Conservation (phyloP, 2,329 filamentous ascomycete species). For the Microdochium trichocladiopsis region DNA sequence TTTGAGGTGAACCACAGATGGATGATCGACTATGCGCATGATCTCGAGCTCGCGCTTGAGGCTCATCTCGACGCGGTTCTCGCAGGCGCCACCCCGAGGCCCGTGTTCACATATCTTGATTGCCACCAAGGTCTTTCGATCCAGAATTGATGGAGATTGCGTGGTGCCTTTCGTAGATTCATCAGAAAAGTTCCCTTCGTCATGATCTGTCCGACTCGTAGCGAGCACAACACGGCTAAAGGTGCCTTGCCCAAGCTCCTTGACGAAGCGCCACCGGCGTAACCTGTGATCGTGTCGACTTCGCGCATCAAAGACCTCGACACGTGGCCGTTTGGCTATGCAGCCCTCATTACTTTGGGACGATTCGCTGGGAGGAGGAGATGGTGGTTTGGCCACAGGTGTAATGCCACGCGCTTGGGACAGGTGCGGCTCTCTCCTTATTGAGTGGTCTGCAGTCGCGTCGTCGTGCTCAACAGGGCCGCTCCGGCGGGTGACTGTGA, state of each 20-base stretch:
- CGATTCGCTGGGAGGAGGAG: conserved; percentile 75
- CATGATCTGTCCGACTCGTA: conserved; percentile 61
- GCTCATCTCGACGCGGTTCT: conserved; percentile 87
- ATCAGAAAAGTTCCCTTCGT: conserved; percentile 33
- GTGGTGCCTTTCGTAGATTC: conserved; percentile 24
- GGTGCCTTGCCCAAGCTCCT: conserved; percentile 81
- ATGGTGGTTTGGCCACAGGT: conserved; percentile 59
- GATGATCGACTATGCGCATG: conserved; percentile 79
- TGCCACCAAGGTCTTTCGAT: conserved; percentile 79
- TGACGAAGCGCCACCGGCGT: conserved; percentile 72
- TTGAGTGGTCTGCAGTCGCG: conserved; percentile 33
- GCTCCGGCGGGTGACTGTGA: conserved; percentile 63
- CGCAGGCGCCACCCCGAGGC: conserved; percentile 85
- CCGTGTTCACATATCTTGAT: conserved; percentile 96
- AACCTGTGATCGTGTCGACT: conserved; percentile 62
- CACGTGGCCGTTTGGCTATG: conserved; percentile 31
- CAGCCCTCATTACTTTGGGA: conserved; percentile 38
- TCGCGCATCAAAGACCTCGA: conserved; percentile 64
- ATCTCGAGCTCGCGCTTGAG: conserved; percentile 94
- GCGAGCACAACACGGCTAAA: conserved; percentile 93
- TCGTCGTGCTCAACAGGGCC: conserved; percentile 26
- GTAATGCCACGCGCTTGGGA: conserved; percentile 72
- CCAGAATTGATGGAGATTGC: conserved; percentile 29
- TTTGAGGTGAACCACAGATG: conserved; percentile 83
- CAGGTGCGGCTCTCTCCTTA: conserved; percentile 73